phyloP scores from a whole-genome alignment of 805 yeast genomes.

The Hanseniaspora guilliermondii region DNA sequence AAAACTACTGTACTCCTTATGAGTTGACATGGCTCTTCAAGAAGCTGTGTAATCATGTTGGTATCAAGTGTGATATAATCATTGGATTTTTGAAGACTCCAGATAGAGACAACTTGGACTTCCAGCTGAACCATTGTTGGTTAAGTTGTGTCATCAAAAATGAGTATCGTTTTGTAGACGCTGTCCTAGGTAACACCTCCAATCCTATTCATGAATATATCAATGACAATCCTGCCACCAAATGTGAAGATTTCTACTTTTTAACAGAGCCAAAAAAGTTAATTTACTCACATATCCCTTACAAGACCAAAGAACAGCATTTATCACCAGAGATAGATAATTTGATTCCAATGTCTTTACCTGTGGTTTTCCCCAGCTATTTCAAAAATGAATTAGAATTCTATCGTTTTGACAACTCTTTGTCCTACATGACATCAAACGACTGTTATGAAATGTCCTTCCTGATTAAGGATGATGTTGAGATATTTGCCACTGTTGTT shows the following conservation, averaged over 20 bases:
- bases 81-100: conserved; percentile 78
- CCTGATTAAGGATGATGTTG: conserved; percentile 57
- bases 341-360: conserved; percentile 63
- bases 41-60: conserved; percentile 55
- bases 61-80: conserved; percentile 63
- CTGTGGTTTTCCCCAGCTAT: conserved; percentile 76
- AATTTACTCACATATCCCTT: conserved; percentile 79
- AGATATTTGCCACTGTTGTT: conserved; percentile 43
- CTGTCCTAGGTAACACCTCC: conserved; percentile 47
- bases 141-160: conserved; percentile 61
- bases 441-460: conserved; percentile 74
- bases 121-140: conserved; percentile 77
- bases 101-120: conserved; percentile 36
- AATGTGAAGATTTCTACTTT: conserved; percentile 50
- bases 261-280: conserved; percentile 61
- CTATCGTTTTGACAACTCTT: conserved; percentile 60
- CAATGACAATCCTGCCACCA: conserved; percentile 23
- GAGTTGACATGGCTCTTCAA: conserved; percentile 70
- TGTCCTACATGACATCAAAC: conserved; percentile 57
- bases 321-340: conserved; percentile 74
- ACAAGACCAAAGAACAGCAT: conserved; percentile 68
- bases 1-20: conserved; percentile 48
- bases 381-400: conserved; percentile 47
- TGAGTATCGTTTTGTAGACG: conserved; percentile 73
- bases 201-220: conserved; percentile 38